Evolutionary conservation across 345 rosid species (phyloP), one percentile per base, ranked within the genome.

Genomic region (Gossypium turneri): DNA sequence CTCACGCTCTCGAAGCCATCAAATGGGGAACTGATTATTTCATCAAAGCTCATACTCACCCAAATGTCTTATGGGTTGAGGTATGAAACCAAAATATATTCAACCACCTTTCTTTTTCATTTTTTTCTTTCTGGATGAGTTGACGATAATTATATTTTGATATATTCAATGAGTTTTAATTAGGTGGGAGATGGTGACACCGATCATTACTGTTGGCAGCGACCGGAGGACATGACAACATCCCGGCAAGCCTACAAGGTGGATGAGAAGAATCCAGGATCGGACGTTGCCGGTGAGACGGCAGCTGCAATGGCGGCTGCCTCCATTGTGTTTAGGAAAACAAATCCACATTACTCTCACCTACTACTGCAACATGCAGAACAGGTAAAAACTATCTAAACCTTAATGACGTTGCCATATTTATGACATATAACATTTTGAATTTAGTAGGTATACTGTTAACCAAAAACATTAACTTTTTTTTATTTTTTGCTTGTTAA

Each of bases 191-290:
- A 94, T 43, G 97, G 97, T 45, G 84, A 85, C 53, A 90, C 95
- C 12, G 98, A 94, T 55, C 98, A 94, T 69, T 88, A 88, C 65
- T 92, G 98, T 58, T 94, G 98, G 98, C 98, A 94, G 80, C 83
- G 97, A 70, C 97, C 97, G n/a, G 98, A 94, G 81, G 98, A 94
- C 84, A 94, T 92, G 98, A 88, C 92, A 7, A 92, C 97, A 0
- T 82, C 94, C 0, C 71, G 97, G 47, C 88, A 57, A 44, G 98
- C 91, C 8, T 89, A 85, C 77, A 91, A 84, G 70, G 84, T 94
- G 41, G 97, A 94, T 6, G 81, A 86, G 70, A 79, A 80, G 8
- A 89, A 86, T 78, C 98, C 98, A 0, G 98, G 98, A 2, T 92
- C 98, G 0, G 98, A 94, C 4, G 84, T 92, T 0, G 92, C 91